phyloP scores from a whole-genome alignment of 1,284 basidiomycete genomes.

The Puccinia novopanici region DNA sequence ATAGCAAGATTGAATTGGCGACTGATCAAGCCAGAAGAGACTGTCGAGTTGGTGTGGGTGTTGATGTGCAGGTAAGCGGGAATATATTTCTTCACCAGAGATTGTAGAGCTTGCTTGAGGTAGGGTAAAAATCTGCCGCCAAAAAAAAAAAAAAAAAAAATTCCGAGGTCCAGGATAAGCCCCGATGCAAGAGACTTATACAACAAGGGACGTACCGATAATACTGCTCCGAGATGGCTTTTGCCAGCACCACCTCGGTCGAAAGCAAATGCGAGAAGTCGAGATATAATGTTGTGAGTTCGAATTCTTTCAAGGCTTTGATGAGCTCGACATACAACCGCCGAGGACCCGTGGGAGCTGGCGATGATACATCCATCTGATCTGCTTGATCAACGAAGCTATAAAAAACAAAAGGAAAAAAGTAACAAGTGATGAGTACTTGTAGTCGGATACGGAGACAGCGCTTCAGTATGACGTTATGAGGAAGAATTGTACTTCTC shows the following conservation, averaged over 20 bases:
- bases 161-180: slow-evolving; percentile 15
- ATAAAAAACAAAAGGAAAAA: slow-evolving; percentile 29
- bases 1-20: slow-evolving; percentile 95
- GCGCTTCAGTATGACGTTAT: not conserved
- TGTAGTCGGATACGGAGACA: not conserved
- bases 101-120: slow-evolving; percentile 83
- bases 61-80: slow-evolving; percentile 93
- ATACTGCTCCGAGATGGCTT: slow-evolving; percentile 90
- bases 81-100: slow-evolving; percentile 81
- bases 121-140: slow-evolving; percentile 81
- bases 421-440: slow-evolving; percentile 47
- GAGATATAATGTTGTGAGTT: slow-evolving; percentile 91
- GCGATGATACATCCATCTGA: slow-evolving; percentile 58
- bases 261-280: slow-evolving; percentile 89
- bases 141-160: not conserved
- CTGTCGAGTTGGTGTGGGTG: slow-evolving; percentile 61
- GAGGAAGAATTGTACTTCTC: slow-evolving; percentile 69
- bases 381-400: slow-evolving; percentile 40
- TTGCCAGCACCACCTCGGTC: slow-evolving; percentile 85
- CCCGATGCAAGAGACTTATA: not conserved
- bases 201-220: slow-evolving; percentile 66
- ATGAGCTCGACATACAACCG: slow-evolving; percentile 87
- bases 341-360: slow-evolving; percentile 69
- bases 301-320: slow-evolving; percentile 85
- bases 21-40: slow-evolving; percentile 74